phyloP scores from a whole-genome alignment of 2,329 filamentous ascomycete genomes.

The Podosphaera xanthii region DNA sequence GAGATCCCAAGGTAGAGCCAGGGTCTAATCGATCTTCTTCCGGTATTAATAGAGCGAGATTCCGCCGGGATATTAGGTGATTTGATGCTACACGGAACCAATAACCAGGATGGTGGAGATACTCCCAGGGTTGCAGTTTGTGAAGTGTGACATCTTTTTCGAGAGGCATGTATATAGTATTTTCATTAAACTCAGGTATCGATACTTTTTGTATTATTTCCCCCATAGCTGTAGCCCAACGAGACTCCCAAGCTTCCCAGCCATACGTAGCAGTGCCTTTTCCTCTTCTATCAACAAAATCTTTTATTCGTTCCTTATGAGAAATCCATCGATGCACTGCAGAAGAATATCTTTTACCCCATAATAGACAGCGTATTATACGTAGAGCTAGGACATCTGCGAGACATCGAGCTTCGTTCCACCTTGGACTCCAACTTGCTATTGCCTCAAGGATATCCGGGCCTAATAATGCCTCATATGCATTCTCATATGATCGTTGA shows the following conservation, averaged over 20 bases:
- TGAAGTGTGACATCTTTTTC: conserved; percentile 32
- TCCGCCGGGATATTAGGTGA: conserved; percentile 30
- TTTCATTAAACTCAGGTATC: conserved; percentile 25
- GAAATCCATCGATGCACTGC: conserved; percentile 61
- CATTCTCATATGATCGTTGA: conserved; percentile 63
- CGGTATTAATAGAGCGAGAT: conserved; percentile 31
- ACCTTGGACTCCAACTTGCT: conserved; percentile 71
- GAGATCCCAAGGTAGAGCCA: conserved; percentile 23
- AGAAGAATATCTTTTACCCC: conserved; percentile 54
- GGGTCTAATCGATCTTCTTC: conserved; percentile 33
- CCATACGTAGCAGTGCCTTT: conserved; percentile 76
- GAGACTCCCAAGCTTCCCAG: conserved; percentile 82
- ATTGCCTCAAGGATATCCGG: conserved; percentile 72
- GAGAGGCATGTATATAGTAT: conserved; percentile 27
- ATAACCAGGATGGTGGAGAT: conserved; percentile 42
- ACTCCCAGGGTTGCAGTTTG: conserved; percentile 39
- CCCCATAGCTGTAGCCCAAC: conserved; percentile 42
- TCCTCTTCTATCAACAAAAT: conserved; percentile 61
- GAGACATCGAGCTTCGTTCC: conserved; percentile 77
- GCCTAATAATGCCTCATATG: conserved; percentile 64
- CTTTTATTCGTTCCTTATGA: conserved; percentile 51
- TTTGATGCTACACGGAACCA: conserved; percentile 39
- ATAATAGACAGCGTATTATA: conserved; percentile 60
- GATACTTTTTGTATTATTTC: conserved; percentile 31
- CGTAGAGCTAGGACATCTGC: conserved; percentile 65